Evolutionary conservation across 2,329 filamentous ascomycete species (phyloP), one percentile per base, ranked within the genome.

Genomic region (Calonectria hongkongensis): DNA sequence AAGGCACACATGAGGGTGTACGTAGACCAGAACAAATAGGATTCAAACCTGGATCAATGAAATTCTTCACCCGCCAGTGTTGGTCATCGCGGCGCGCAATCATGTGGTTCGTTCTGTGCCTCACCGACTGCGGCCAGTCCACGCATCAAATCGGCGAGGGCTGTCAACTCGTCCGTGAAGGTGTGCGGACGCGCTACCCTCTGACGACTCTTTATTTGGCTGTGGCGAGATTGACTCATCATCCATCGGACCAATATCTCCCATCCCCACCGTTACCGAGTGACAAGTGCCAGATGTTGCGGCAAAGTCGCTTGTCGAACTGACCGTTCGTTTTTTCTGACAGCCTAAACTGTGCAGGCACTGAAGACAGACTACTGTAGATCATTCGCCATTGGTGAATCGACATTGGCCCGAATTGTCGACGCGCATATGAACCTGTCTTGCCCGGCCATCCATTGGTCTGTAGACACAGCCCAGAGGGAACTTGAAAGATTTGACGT

Each of bases 81-180:
- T 33, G 21, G 56, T 27, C 18, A 10, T 43, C 12, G 27, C 28
- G 28, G 16, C 2, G 21, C 21, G 25, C n/a, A 27, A 65, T 43
- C 63, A 66, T 66, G 63, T 51, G 47, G 28, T 28, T 39, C 25
- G 30, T 51, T 30, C 18, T 28, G 63, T 66, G 28, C 28, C 8
- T 51, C 63, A 51, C 33, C 63, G 30, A 33, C 63, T 39, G 63
- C 63, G 28, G 18, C 63, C 4, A 25, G 15, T 3, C 50, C 25
- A 51, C 28, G 21, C 8, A 21, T 27, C 21, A 10, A 25, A 51
- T 51, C 48, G 48, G 48, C 27, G 48, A 51, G 15, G 21, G 28
- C 16, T 48, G 45, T 48, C 21, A 13, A 48, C 21, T 9, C 4
- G 21, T n/a, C n/a, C n/a, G 45, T 25, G 45, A 12, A n/a, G 8